These are phyloP conservation scores for Elongisporangium anandrum DNA, from an alignment of 352 stramenopile genomes.

Conservation along the genomic window DNA sequence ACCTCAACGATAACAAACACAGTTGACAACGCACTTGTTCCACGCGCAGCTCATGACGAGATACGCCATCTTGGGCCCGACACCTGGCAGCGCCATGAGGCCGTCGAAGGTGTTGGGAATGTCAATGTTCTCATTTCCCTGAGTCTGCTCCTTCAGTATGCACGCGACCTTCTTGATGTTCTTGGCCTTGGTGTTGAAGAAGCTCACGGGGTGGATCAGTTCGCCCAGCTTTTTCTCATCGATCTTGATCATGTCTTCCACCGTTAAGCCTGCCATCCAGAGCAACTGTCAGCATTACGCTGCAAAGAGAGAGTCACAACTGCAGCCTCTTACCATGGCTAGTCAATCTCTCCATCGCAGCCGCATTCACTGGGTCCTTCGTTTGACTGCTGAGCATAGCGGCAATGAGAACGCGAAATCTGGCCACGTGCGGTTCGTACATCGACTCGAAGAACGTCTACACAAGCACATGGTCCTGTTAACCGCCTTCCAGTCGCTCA, in stretches of 20 bases:
- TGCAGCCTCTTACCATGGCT: constrained; percentile 29
- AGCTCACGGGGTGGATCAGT: constrained; percentile 91
- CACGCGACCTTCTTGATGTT: constrained; percentile 88
- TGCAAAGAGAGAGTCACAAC: background rate
- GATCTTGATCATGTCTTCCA: constrained; percentile 84
- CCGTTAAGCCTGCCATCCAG: constrained; percentile 60
- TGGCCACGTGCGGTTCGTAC: constrained; percentile 36
- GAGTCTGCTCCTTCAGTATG: constrained; percentile 41
- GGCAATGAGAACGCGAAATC: constrained; percentile 94
- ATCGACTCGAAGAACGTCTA: constrained; percentile 37
- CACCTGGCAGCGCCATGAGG: constrained; percentile 89
- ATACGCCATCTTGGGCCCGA: constrained; percentile 97
- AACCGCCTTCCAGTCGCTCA: background rate
- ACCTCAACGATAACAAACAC: background rate
- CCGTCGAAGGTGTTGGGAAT: constrained; percentile 90
- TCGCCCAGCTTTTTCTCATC: constrained; percentile 78
- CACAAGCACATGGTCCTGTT: background rate
- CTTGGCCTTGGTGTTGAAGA: constrained; percentile 96
- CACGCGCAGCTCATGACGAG: constrained; percentile 93
- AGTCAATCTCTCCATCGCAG: constrained; percentile 65
- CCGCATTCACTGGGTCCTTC: constrained; percentile 91
- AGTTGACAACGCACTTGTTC: constrained; percentile 50
- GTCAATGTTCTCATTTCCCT: constrained; percentile 38
- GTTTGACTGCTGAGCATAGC: constrained; percentile 97
- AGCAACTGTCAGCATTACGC: background rate